Base-by-base conservation (phyloP, 2,329 filamentous ascomycete species). In the Coleophoma eucalyptorum region DNA sequence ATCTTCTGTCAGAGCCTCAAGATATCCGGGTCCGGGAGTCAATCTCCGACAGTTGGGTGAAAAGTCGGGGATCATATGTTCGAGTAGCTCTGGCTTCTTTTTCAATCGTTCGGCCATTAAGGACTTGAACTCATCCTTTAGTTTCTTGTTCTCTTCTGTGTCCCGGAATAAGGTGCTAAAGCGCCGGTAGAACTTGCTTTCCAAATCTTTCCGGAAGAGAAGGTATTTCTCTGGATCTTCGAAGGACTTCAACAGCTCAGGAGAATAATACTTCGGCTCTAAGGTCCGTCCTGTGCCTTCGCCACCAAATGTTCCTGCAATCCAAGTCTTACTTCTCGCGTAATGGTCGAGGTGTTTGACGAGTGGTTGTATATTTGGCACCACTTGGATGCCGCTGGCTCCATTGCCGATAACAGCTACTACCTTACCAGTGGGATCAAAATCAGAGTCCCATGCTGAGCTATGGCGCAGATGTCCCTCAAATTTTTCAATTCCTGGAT, bases 11-110 rank as follows among this genome's bases (percentile, higher is more conserved):
- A 87, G 69, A 0, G 83, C 81, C 62, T 87, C 84, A 5, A 89
- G 74, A 58, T 88, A 88, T 0, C 83, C 84, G 0, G 83, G 83
- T 0, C 83, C 82, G 0, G 84, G 81, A 0, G 84, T 89, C 0
- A 86, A 68, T 2, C 84, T 76, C 10, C 84, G 76, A 55, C 85
- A 88, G 57, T 83, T 77, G 12, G 79, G 81, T 0, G 82, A 79
- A 56, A 84, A 87, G 52, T 83, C 77, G 0, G 84, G 84, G 5
- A 84, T 69, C 3, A 87, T 71, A 21, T 74, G 69, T 3, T 81
- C 68, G 1, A 79, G 64, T 4, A 87, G 67, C 26, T 80, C 75
- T 0, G 81, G 78, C 54, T 83, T 79, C 49, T 74, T 73, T 1
- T 65, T 67, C 0, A 86, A 65, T 0, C 81, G 73, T 38, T 72